Evolutionary conservation across 2,329 filamentous ascomycete species (phyloP).

Genomic region (Bipolaris victoriae): DNA sequence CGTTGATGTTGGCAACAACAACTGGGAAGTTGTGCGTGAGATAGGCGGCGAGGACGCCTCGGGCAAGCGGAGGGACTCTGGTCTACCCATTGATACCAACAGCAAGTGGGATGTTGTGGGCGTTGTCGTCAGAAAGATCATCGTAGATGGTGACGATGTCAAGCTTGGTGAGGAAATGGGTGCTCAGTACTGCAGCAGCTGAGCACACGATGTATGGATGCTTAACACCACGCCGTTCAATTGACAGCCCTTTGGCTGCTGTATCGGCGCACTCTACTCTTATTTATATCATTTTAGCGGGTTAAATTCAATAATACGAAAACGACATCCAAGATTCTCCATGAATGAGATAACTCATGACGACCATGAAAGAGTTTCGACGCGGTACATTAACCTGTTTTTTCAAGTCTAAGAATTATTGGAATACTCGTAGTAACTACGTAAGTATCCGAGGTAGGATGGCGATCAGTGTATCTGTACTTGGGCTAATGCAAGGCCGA

Average conservation of each 20-base stretch:
- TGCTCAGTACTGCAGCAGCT: conserved; percentile 36
- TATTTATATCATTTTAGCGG: not conserved
- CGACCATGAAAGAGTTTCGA: too few relatives aligned
- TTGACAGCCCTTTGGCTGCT: not conserved
- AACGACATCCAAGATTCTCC: not conserved
- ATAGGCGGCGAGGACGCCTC: conserved; percentile 34
- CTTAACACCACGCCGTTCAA: not conserved
- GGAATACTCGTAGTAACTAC: not conserved
- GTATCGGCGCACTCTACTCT: not conserved
- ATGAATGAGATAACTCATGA: not conserved
- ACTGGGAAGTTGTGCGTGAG: conserved; percentile 43
- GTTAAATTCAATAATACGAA: not conserved
- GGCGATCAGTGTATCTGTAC: too few relatives aligned
- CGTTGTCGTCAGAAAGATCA: conserved; percentile 40
- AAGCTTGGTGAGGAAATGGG: conserved; percentile 43
- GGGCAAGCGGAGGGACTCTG: conserved; percentile 42
- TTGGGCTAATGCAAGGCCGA: too few relatives aligned
- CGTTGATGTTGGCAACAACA: conserved; percentile 37
- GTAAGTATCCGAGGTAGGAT: too few relatives aligned
- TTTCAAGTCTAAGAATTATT: not conserved
- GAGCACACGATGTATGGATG: not conserved
- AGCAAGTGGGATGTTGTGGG: conserved; percentile 46
- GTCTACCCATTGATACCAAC: conserved; percentile 39
- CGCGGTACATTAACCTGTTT: too few relatives aligned
- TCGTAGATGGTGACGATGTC: conserved; percentile 34